These are phyloP conservation scores for Solanum habrochaites DNA, from an alignment of 257 asterid genomes.

Conservation along the genomic window DNA sequence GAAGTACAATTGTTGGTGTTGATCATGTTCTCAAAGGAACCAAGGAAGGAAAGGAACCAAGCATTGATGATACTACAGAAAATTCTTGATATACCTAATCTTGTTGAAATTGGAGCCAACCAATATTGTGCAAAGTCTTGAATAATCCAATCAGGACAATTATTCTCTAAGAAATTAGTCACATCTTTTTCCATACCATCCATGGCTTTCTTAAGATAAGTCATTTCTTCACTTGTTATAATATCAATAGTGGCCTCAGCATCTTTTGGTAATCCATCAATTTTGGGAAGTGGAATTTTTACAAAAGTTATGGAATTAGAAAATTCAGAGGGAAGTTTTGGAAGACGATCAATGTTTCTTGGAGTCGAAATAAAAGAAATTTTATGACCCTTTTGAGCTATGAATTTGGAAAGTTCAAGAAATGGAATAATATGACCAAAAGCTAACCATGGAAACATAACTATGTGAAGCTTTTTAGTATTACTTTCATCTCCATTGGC, in stretches of 20 bases:
- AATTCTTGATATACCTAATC: background rate
- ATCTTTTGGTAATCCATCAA: conserved; percentile 9
- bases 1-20: background rate
- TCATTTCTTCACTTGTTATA: conserved; percentile 5
- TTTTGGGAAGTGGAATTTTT: conserved; percentile 24
- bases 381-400: conserved; percentile 36
- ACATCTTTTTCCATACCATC: conserved; percentile 16
- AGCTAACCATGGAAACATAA: conserved; percentile 57
- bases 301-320: conserved; percentile 15
- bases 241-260: conserved; percentile 22
- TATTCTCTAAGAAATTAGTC: background rate
- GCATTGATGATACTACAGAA: conserved; percentile 3
- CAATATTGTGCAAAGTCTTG: conserved; percentile 20
- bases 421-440: conserved; percentile 54
- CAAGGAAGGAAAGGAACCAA: background rate
- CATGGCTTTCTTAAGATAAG: conserved; percentile 20
- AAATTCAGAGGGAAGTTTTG: conserved; percentile 23
- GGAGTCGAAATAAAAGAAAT: conserved; percentile 45
- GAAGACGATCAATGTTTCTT: conserved; percentile 48
- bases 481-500: conserved; percentile 33
- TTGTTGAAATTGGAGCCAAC: conserved; percentile 9
- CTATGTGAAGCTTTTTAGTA: conserved; percentile 57
- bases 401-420: conserved; percentile 35
- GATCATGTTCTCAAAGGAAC: background rate
- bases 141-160: conserved; percentile 21